These are phyloP conservation scores for Tuber magnatum DNA, from an alignment of 495 filamentous ascomycete species.

Conservation along the genomic window DNA sequence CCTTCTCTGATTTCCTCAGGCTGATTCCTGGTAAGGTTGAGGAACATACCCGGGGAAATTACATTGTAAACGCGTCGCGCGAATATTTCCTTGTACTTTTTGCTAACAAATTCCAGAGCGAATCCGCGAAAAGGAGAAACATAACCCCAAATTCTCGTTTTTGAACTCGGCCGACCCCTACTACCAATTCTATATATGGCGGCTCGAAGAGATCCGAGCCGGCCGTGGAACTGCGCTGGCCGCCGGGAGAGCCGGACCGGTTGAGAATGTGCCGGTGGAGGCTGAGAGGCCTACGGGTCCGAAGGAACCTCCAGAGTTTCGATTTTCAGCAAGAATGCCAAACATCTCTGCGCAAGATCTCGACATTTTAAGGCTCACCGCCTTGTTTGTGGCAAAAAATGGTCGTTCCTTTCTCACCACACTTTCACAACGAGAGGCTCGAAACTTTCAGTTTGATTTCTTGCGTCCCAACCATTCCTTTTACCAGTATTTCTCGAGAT, in stretches of 20 bases:
- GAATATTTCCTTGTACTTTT: slow-evolving; percentile 14
- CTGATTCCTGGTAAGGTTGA: slow-evolving; percentile 37
- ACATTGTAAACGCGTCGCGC: slow-evolving; percentile 4
- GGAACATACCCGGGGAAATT: slow-evolving; percentile 21
- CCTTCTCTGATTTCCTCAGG: slow-evolving; percentile 31
- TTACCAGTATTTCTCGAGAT: slow-evolving; percentile 84
- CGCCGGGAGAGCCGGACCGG: slow-evolving; percentile 58
- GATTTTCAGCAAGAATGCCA: slow-evolving; percentile 95
- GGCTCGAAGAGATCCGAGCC: slow-evolving; percentile 71
- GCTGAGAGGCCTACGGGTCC: slow-evolving; percentile 72
- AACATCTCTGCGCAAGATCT: slow-evolving; percentile 93
- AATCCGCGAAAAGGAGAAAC: slow-evolving; percentile 75
- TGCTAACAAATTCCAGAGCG: slow-evolving; percentile 45
- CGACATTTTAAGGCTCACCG: slow-evolving; percentile 83
- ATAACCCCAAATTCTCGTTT: slow-evolving; percentile 88
- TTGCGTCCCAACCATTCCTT: slow-evolving; percentile 89
- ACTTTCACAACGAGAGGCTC: slow-evolving; percentile 74
- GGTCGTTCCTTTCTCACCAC: slow-evolving; percentile 84
- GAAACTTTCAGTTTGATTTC: slow-evolving; percentile 96
- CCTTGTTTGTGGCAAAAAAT: slow-evolving; percentile 82
- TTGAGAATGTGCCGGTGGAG: slow-evolving; percentile 52
- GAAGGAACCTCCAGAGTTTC: slow-evolving; percentile 76
- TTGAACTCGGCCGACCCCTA: slow-evolving; percentile 75
- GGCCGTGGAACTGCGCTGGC: slow-evolving; percentile 74
- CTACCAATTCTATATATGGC: slow-evolving; percentile 81